Evolutionary conservation across 208 protist species (phyloP).

Genomic region (Trypanosoma scelopori): DNA sequence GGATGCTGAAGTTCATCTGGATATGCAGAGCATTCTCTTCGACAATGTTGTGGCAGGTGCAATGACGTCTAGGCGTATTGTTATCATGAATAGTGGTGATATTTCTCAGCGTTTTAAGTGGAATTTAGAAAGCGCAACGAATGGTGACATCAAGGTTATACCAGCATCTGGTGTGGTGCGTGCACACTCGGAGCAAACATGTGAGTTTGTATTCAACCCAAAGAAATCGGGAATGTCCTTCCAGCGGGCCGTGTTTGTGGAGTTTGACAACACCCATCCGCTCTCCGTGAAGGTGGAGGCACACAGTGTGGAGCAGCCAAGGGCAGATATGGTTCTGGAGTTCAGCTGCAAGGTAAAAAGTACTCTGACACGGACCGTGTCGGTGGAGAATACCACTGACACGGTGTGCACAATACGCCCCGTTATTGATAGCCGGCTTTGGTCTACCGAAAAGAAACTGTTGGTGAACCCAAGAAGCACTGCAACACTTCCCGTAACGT

Average conservation of each 20-base stretch:
- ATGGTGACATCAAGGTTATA: slow-evolving; percentile 72
- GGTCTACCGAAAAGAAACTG: slow-evolving; percentile 52
- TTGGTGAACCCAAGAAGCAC: slow-evolving; percentile 73
- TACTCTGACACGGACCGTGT: slow-evolving; percentile 59
- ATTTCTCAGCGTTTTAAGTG: slow-evolving; percentile 92
- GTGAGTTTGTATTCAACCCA: slow-evolving; percentile 92
- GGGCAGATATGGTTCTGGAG: slow-evolving; percentile 60
- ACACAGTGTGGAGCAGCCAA: slow-evolving; percentile 65
- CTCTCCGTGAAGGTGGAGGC: slow-evolving; percentile 86
- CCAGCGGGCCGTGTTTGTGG: slow-evolving; percentile 48
- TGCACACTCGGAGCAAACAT: slow-evolving; percentile 85
- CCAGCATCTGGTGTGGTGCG: slow-evolving; percentile 83
- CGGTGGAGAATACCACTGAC: slow-evolving; percentile 80
- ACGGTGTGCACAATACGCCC: slow-evolving; percentile 86
- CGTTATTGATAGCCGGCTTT: slow-evolving; percentile 81
- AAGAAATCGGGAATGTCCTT: slow-evolving; percentile 32
- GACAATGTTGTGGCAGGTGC: slow-evolving; percentile 89
- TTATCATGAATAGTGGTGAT: slow-evolving; percentile 96
- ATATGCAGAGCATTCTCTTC: slow-evolving; percentile 90
- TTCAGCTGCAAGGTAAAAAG: slow-evolving; percentile 86
- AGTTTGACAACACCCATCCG: slow-evolving; percentile 77
- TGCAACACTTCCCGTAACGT: slow-evolving; percentile 76
- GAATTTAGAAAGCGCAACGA: slow-evolving; percentile 35
- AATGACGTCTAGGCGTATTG: slow-evolving; percentile 61
- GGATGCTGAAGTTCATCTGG: slow-evolving; percentile 94